Conservation (phyloP, 192 early-diverging fungal genomes). For the Geosiphon pyriformis region DNA sequence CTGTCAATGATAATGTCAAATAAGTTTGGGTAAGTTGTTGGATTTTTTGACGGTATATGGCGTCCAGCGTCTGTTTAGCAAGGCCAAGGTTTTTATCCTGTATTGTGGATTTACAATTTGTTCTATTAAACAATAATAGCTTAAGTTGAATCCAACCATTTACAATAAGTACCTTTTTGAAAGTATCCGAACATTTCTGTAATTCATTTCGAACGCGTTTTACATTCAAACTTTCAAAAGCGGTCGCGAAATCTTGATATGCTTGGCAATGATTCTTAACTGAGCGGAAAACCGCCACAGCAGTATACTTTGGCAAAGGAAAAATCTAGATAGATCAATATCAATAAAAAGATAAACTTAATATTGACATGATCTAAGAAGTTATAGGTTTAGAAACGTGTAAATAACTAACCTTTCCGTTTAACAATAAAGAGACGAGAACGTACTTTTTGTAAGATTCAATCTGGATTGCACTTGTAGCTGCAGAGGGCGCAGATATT, state of each 20-base stretch:
- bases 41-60: conserved; percentile 50
- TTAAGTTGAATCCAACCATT: background rate
- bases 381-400: too few species aligned
- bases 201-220: conserved; percentile 40
- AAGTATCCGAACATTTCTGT: conserved; percentile 30
- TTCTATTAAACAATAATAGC: background rate
- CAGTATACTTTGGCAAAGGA: conserved; percentile 49
- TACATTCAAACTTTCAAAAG: conserved; percentile 49
- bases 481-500: conserved; percentile 59
- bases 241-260: conserved; percentile 56
- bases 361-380: too few species aligned
- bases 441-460: conserved; percentile 70
- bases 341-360: too few species aligned
- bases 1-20: conserved; percentile 62
- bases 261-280: conserved; percentile 31
- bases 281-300: conserved; percentile 39
- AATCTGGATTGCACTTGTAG: conserved; percentile 63
- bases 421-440: conserved; percentile 54
- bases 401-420: conserved; percentile 56
- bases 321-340: conserved; percentile 25
- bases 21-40: conserved; percentile 73
- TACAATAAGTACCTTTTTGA: conserved; percentile 28
- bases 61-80: conserved; percentile 43
- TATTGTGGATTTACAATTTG: too few species aligned
- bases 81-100: conserved; percentile 64